Evolutionary conservation across 1,284 basidiomycete species (phyloP).

Genomic region (Sporisorium iseilematis-ciliati): DNA sequence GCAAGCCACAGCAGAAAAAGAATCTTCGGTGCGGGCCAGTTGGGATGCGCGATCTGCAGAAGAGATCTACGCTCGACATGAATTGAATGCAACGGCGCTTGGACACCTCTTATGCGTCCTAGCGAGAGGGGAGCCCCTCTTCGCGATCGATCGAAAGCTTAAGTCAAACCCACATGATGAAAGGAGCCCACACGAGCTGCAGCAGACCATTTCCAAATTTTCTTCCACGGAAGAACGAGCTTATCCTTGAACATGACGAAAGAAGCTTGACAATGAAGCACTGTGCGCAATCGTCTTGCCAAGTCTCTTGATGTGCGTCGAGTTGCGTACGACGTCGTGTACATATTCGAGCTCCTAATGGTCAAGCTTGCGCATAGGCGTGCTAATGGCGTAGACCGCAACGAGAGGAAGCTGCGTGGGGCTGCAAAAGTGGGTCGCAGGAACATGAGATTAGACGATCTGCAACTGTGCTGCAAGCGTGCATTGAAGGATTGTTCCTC

Average conservation of each 20-base stretch:
- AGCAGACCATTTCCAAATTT: background rate
- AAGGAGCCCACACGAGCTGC: constrained; percentile 1
- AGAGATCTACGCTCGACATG: constrained; percentile 6
- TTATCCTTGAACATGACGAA: background rate
- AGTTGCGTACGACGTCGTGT: too few species aligned
- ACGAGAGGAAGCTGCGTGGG: background rate
- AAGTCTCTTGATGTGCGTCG: background rate
- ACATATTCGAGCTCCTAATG: too few species aligned
- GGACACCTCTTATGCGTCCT: too few species aligned
- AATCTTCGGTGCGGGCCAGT: background rate
- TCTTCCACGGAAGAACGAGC: background rate
- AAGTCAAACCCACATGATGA: background rate
- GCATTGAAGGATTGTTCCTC: constrained; percentile 4
- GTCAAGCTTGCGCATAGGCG: too few species aligned
- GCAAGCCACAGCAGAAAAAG: constrained; percentile 2
- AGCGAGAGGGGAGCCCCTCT: too few species aligned
- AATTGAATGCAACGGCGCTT: background rate
- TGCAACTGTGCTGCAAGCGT: constrained; percentile 7
- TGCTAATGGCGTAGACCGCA: background rate
- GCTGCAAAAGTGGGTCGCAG: background rate
- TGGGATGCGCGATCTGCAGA: background rate
- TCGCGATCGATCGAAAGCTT: too few species aligned
- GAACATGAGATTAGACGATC: background rate
- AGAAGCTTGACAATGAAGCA: too few species aligned
- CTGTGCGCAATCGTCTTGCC: too few species aligned